phyloP scores from a whole-genome alignment of 345 rosid genomes.

The Aethionema arabicum region DNA sequence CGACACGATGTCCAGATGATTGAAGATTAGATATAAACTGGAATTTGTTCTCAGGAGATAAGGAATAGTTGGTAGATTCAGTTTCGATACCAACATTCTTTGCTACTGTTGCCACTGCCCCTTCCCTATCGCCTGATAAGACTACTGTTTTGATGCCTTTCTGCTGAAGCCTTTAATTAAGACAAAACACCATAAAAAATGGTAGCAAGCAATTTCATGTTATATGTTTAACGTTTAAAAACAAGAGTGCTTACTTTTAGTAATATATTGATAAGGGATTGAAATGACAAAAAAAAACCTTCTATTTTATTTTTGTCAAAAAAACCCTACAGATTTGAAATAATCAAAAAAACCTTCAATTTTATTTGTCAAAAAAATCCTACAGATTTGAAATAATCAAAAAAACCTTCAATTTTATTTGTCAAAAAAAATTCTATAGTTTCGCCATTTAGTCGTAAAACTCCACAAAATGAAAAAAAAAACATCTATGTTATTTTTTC shows the following conservation, averaged over 20 bases:
- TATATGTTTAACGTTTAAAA: not conserved
- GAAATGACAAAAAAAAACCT: too few species aligned
- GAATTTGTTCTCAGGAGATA: conserved; percentile 76
- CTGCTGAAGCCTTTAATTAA: conserved; percentile 59
- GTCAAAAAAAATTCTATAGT: too few species aligned
- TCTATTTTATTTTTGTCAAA: too few species aligned
- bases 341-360: too few species aligned
- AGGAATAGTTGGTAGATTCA: conserved; percentile 63
- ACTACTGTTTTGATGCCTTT: conserved; percentile 81
- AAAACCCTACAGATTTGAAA: too few species aligned
- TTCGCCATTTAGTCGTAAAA: too few species aligned
- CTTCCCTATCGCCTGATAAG: conserved; percentile 97
- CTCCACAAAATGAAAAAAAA: too few species aligned
- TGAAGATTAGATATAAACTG: conserved; percentile 69
- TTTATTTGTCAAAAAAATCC: too few species aligned
- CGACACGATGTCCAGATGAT: conserved; percentile 74
- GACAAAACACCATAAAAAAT: conserved; percentile 28
- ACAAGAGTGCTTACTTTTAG: not conserved
- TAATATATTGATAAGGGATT: too few species aligned
- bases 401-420: too few species aligned
- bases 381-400: too few species aligned
- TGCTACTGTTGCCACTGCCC: conserved; percentile 85
- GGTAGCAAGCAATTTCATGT: not conserved
- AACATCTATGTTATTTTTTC: too few species aligned
- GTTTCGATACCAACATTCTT: conserved; percentile 63